Evolutionary conservation across 768 basidiomycete genomes (phyloP).

Genomic region (Paxillus rubicundulus): DNA sequence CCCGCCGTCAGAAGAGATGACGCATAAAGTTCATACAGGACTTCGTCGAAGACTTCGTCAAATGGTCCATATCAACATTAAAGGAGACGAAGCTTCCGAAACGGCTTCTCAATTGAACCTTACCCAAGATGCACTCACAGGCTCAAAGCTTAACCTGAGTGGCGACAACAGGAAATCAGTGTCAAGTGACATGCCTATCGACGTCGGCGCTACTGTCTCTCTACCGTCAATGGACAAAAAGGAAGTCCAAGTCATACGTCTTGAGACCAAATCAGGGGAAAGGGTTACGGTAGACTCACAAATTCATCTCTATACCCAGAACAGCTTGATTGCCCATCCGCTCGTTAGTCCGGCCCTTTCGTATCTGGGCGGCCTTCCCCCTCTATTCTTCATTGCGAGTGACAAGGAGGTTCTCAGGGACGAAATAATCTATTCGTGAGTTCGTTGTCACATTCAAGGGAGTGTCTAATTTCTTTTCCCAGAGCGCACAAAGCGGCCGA

Average conservation of each 20-base stretch:
- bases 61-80: constrained; percentile 40
- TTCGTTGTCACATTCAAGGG: constrained; percentile 10
- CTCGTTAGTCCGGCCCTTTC: constrained; percentile 77
- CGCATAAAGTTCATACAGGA: constrained; percentile 51
- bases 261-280: constrained; percentile 51
- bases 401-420: constrained; percentile 92
- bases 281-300: constrained; percentile 57
- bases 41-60: constrained; percentile 62
- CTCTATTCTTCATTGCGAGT: constrained; percentile 79
- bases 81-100: constrained; percentile 10
- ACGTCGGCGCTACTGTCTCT: constrained; percentile 48
- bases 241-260: constrained; percentile 43
- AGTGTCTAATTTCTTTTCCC: not conserved
- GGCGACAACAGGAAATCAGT: constrained; percentile 8
- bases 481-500: constrained; percentile 91
- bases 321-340: constrained; percentile 74
- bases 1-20: constrained; percentile 66
- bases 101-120: not conserved
- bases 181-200: constrained; percentile 36
- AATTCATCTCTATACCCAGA: constrained; percentile 84
- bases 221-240: constrained; percentile 38
- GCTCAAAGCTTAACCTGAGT: constrained; percentile 9
- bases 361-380: constrained; percentile 89
- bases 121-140: constrained; percentile 5
- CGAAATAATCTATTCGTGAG: constrained; percentile 84